phyloP scores from a whole-genome alignment of 192 early-diverging fungal species.

The Coemansia sp. region DNA sequence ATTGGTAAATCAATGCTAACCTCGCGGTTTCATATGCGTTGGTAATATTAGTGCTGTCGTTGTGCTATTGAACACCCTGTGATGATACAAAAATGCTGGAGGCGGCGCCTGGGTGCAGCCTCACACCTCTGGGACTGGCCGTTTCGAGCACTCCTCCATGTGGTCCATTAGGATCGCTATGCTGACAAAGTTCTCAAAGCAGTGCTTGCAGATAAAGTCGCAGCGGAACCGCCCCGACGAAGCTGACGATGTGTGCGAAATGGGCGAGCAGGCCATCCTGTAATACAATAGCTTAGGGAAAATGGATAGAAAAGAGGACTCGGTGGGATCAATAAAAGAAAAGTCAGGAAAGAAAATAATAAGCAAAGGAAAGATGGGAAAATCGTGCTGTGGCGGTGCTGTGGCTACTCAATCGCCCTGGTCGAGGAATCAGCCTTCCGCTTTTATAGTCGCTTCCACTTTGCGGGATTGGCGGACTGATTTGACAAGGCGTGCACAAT shows the following conservation, averaged over 20 bases:
- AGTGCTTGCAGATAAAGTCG: slow-evolving; percentile 33
- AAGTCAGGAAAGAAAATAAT: background rate
- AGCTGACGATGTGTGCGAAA: slow-evolving; percentile 15
- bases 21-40: background rate
- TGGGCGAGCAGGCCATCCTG: slow-evolving; percentile 31
- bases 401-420: background rate
- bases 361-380: background rate
- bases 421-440: background rate
- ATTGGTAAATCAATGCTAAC: background rate
- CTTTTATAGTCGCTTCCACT: background rate
- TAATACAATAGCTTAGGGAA: background rate
- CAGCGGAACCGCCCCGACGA: slow-evolving; percentile 37
- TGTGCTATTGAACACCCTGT: slow-evolving; percentile 7
- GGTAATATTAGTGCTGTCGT: slow-evolving; percentile 1
- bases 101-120: background rate
- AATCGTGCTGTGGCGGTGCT: background rate
- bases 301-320: background rate
- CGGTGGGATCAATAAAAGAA: slow-evolving; percentile 2
- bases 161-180: slow-evolving; percentile 28
- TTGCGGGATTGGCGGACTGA: background rate
- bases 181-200: slow-evolving; percentile 23
- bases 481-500: background rate
- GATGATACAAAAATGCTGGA: background rate
- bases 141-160: slow-evolving; percentile 23
- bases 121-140: background rate